Base-by-base conservation (phyloP, 176 grass and related monocot species). In the Oryza glaberrima region DNA sequence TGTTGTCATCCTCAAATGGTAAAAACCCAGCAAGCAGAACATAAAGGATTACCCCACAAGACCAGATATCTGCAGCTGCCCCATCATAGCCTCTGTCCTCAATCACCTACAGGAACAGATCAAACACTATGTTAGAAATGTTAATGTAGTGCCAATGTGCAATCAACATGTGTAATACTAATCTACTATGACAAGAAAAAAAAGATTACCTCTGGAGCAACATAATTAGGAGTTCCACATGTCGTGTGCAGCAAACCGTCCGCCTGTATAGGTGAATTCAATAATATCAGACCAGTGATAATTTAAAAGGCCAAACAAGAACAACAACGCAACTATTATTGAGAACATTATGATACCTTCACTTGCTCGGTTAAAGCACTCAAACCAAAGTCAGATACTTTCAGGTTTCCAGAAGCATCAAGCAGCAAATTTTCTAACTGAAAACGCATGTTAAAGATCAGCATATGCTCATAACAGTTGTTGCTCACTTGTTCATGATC, bases 341-440 rank as follows among this genome's bases (percentile, higher is more conserved):
- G 12, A 23, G 44, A 82, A 66, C 61, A 22, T 46, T 69, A 70
- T 17, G 9, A 32, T 94, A 99, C 96, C 93, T 90, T 99, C 65
- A 96, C 75, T 92, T 99, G 96, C 67, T 92, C 93, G 1, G 88
- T 96, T 89, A 99, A 84, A 79, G 96, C 96, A 86, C 96, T 99
- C 89, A 99, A 88, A 52, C 96, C 96, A 61, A 99, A 99, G 81
- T 99, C 96, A 16, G 96, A 94, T 67, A 99, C 91, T 92, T 99
- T 99, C 70, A 99, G 86, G 77, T 91, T 99, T 71, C 96, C 96
- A 79, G 68, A 70, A 36, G 73, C 91, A 89, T 99, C 96, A 66
- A 99, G 91, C n/a, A 99, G 85, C 81, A 99, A 79, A 88, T 99
- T 99, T 72, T 99, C 96, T 87, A 93, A 86, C 96, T 99, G 93